Percentiles rank a stretch among this genome's conserved stretches.
Conservation (phyloP, 1,284 basidiomycete genomes). For the Cutaneotrichosporon cyanovorans region DNA sequence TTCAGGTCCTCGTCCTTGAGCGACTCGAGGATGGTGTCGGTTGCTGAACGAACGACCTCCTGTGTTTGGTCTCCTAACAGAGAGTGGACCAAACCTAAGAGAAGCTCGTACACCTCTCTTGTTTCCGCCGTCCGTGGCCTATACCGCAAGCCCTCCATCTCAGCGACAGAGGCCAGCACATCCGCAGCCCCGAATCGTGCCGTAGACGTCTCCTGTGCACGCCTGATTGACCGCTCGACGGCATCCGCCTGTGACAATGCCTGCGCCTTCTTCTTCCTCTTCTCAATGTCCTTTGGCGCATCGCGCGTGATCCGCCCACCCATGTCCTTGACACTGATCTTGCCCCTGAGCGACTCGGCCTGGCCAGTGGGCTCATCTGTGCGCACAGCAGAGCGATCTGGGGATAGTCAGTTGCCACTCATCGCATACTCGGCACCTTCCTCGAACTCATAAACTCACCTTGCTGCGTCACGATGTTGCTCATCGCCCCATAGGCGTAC, state of each 20-base stretch:
- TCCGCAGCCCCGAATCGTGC: constrained; percentile 54
- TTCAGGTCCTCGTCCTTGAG: constrained; percentile 86
- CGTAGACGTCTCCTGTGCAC: constrained; percentile 35
- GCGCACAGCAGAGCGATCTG: constrained; percentile 52
- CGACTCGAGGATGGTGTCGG: constrained; percentile 81
- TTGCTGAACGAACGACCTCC: constrained; percentile 88
- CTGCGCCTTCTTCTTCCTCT: constrained; percentile 76
- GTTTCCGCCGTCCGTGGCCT: constrained; percentile 90
- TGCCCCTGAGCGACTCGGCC: constrained; percentile 83
- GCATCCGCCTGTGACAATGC: constrained; percentile 52
- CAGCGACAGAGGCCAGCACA: constrained; percentile 85
- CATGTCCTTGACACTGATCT: constrained; percentile 88
- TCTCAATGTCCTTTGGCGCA: constrained; percentile 83
- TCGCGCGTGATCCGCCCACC: constrained; percentile 79
- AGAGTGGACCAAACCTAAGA: constrained; percentile 74
- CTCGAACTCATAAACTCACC: constrained; percentile 35
- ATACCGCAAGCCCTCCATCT: constrained; percentile 87
- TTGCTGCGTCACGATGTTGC: constrained; percentile 75
- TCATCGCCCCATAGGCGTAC: constrained; percentile 86
- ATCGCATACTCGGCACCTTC: neutral
- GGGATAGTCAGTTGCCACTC: neutral
- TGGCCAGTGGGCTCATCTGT: constrained; percentile 95
- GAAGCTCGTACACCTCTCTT: constrained; percentile 86
- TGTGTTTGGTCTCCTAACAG: constrained; percentile 89
- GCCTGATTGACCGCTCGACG: constrained; percentile 43